Evolutionary conservation across 139 green algal genomes (phyloP), one percentile per base, ranked within the genome.

Genomic region (Chlorella vulgaris): DNA sequence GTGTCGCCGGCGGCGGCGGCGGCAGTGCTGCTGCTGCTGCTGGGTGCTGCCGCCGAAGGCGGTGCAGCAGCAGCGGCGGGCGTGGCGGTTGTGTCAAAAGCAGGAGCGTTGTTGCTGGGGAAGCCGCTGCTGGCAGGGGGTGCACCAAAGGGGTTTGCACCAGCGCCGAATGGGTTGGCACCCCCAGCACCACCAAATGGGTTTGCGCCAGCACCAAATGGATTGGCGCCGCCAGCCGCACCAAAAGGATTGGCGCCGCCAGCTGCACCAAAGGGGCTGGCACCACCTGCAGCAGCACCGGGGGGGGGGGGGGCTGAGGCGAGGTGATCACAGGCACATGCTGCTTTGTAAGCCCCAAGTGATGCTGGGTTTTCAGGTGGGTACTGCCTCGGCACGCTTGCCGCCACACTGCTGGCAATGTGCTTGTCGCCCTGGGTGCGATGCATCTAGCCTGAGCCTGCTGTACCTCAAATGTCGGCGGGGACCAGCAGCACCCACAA

Each of bases 21-120:
- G 21, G 33, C 7, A 6, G 42, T 38, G 55, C 15, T n/a, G 47
- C 26, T 43, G 62, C 42, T 51, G 63, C 43, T 60, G 66, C 24
- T 58, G 66, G 65, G 8, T 1, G 65, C 47, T 7, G 63, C 33
- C 3, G 67, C n/a, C n/a, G 28, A 50, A 43, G 35, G 63, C 40
- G 18, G 74, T 4, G 35, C 61, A 19, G 15, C 35, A 28, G 24
- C 29, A n/a, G n/a, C 31, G 1, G 73, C 58, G 18, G 79, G 43
- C 22, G 74, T 81, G 66, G 85, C 73, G 39, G 70, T 87, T 15
- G 76, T 87, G 75, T 84, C 80, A 55, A 75, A 55, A 4, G 81
- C 33, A 3, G 80, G 65, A 65, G 38, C 29, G 18, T 28, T 47
- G 66, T 77, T 80, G 29, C 24, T 40, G n/a, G 74, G 55, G 55